These are phyloP conservation scores for Ilyonectria destructans DNA, from an alignment of 2,329 filamentous ascomycete species.

Conservation along the genomic window DNA sequence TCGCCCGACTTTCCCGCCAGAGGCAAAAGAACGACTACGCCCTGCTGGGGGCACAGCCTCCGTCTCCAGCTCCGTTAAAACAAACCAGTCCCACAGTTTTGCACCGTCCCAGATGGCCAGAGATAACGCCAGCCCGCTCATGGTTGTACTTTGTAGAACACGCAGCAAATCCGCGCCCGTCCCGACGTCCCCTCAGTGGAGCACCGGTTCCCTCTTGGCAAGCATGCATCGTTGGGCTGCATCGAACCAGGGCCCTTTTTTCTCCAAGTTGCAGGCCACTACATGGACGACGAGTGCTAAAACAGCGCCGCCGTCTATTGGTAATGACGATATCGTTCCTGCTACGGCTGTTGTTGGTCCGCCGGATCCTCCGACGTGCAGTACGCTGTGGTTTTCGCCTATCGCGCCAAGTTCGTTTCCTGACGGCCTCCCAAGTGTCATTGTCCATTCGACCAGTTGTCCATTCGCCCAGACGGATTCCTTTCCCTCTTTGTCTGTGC, in stretches of 20 bases:
- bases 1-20: conserved; percentile 32
- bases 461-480: conserved; percentile 5
- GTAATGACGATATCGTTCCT: conserved; percentile 20
- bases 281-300: background rate
- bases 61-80: conserved; percentile 12
- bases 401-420: conserved; percentile 35
- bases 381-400: conserved; percentile 31
- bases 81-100: conserved; percentile 28
- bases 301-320: conserved; percentile 36
- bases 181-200: conserved; percentile 22
- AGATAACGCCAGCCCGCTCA: conserved; percentile 32
- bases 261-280: background rate
- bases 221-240: conserved; percentile 19
- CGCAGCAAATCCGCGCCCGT: conserved; percentile 24
- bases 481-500: conserved; percentile 4
- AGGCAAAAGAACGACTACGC: background rate
- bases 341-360: background rate
- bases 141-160: background rate
- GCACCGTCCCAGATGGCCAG: conserved; percentile 11
- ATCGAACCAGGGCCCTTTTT: conserved; percentile 14
- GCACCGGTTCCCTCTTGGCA: conserved; percentile 25
- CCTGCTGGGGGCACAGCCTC: conserved; percentile 21
- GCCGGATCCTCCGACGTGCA: conserved; percentile 16
- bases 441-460: conserved; percentile 4
- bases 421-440: conserved; percentile 9